Evolutionary conservation across 2,329 filamentous ascomycete species (phyloP).

Genomic region (Cordyceps cateniannulata): DNA sequence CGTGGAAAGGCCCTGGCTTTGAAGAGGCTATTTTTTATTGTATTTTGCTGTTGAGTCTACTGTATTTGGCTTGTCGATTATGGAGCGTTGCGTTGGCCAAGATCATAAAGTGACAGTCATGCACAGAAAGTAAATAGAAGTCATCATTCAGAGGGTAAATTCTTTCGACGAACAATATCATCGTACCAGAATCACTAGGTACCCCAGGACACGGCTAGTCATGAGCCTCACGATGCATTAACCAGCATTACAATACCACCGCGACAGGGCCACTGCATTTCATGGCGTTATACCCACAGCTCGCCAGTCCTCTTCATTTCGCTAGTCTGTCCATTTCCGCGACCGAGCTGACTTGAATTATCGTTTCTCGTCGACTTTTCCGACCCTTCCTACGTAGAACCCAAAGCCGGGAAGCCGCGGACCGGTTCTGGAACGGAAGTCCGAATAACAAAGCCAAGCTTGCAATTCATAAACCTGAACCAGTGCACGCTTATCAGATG

Average conservation of each 20-base stretch:
- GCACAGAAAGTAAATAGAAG: too few species aligned
- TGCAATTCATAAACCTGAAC: background rate
- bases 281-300: background rate
- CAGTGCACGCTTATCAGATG: background rate
- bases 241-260: background rate
- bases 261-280: background rate
- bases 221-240: background rate
- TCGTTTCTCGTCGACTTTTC: background rate
- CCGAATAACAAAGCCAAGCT: background rate
- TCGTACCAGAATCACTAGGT: too few species aligned
- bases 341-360: background rate
- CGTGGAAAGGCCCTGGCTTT: background rate
- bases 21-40: background rate
- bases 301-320: background rate
- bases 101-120: too few species aligned
- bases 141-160: too few species aligned
- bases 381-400: background rate
- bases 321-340: background rate
- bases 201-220: background rate
- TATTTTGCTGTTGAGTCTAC: too few species aligned
- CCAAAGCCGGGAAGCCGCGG: too few species aligned
- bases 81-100: too few species aligned
- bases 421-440: background rate
- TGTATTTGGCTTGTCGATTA: too few species aligned
- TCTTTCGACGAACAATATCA: too few species aligned